These are phyloP conservation scores for Coprinopsis sp. DNA, from an alignment of 768 basidiomycete species.

Conservation along the genomic window DNA sequence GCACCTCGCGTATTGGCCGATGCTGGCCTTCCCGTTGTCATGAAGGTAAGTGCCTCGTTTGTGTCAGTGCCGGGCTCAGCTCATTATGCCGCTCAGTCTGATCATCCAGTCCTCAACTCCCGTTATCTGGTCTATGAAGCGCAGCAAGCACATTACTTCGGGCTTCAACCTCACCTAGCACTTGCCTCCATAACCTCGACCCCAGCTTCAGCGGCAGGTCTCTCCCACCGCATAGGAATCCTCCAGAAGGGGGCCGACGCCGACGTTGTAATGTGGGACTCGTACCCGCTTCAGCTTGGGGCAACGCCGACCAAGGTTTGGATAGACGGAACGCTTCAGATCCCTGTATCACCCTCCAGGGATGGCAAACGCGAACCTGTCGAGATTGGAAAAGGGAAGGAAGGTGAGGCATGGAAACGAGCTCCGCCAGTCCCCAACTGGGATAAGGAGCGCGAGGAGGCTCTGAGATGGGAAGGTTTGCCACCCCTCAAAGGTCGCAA, in stretches of 20 bases:
- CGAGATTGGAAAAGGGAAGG: constrained; percentile 40
- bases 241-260: constrained; percentile 54
- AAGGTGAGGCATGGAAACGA: constrained; percentile 39
- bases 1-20: constrained; percentile 75
- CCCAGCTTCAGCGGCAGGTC: constrained; percentile 62
- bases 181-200: constrained; percentile 63
- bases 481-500: constrained; percentile 51
- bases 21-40: constrained; percentile 62
- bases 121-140: constrained; percentile 71
- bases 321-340: constrained; percentile 82
- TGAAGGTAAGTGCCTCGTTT: constrained; percentile 51
- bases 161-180: constrained; percentile 53
- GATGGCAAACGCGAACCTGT: constrained; percentile 34
- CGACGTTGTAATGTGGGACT: constrained; percentile 75
- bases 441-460: constrained; percentile 55
- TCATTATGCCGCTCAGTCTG: constrained; percentile 35
- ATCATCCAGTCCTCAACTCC: constrained; percentile 56
- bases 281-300: constrained; percentile 69
- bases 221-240: constrained; percentile 70
- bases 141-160: constrained; percentile 64
- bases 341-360: constrained; percentile 43
- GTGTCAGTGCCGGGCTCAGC: background rate
- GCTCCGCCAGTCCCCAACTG: constrained; percentile 57
- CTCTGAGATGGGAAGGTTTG: constrained; percentile 62
- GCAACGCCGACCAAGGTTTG: constrained; percentile 74